A percentile compares a stretch with the other conserved stretches of the same genome.
phyloP scores from a whole-genome alignment of 2,329 filamentous ascomycete genomes.

The Pseudogymnoascus sp. region DNA sequence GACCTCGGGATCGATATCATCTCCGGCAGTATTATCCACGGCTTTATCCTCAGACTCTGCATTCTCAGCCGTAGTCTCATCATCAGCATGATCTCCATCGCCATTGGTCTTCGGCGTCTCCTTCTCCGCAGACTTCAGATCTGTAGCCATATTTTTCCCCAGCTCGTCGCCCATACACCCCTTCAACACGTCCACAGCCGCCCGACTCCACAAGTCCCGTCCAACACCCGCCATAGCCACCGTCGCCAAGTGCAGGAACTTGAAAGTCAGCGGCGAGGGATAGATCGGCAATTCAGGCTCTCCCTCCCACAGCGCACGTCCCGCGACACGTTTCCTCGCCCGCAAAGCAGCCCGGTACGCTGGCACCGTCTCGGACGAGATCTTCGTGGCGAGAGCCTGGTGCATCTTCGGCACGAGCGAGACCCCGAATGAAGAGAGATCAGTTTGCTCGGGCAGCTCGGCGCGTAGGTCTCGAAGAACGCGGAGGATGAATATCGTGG shows the following conservation, averaged over 20 bases:
- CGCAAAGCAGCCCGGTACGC: conserved; percentile 36
- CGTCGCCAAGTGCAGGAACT: conserved; percentile 57
- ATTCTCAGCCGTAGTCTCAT: not conserved
- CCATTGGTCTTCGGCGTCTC: conserved; percentile 14
- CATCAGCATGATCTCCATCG: conserved; percentile 9
- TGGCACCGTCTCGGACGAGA: conserved; percentile 42
- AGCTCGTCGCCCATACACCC: conserved; percentile 43
- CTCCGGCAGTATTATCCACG: not conserved
- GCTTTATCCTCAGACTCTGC: not conserved
- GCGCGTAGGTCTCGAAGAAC: conserved; percentile 65
- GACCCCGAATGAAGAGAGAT: conserved; percentile 47
- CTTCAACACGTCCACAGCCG: conserved; percentile 57
- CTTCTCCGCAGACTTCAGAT: conserved; percentile 16
- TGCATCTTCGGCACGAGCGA: conserved; percentile 58
- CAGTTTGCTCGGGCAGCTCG: conserved; percentile 47
- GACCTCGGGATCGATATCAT: not conserved
- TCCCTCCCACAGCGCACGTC: conserved; percentile 72
- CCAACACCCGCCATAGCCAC: conserved; percentile 61
- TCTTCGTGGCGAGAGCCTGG: conserved; percentile 44
- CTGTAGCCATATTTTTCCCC: conserved; percentile 30
- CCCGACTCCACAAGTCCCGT: conserved; percentile 71
- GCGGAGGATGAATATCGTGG: conserved; percentile 61
- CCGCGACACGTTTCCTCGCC: conserved; percentile 42
- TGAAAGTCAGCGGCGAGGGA: conserved; percentile 66
- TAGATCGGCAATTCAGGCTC: conserved; percentile 65